Evolutionary conservation across 306 rosid genomes (phyloP).

Genomic region (Vigna angularis): DNA sequence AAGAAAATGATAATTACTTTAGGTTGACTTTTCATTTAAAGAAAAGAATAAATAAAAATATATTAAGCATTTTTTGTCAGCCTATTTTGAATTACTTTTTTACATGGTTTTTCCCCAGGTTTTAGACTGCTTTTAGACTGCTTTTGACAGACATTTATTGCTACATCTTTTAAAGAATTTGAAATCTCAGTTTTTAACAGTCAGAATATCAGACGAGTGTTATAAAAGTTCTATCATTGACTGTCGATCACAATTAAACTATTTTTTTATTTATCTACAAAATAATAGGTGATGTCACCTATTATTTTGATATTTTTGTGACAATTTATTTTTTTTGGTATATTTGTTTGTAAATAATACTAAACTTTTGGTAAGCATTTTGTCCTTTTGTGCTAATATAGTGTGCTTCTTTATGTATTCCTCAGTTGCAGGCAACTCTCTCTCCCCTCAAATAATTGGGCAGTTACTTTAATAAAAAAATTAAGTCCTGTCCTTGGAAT

Average conservation of each 20-base stretch:
- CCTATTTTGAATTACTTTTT: no score
- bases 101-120: no score
- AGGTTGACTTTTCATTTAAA: no score
- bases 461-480: not conserved
- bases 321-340: not conserved
- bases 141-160: no score
- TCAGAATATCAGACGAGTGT: not conserved
- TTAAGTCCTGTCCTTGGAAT: not conserved
- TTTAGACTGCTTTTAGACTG: no score
- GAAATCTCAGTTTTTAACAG: not conserved
- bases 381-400: not conserved
- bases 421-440: not conserved
- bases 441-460: not conserved
- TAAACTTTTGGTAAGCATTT: not conserved
- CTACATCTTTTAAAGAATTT: not conserved
- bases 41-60: no score
- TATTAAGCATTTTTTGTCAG: no score
- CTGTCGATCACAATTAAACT: not conserved
- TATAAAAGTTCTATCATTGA: not conserved
- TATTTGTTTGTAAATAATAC: not conserved
- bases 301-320: no score
- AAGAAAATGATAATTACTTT: no score
- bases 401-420: not conserved
- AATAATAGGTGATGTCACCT: not conserved
- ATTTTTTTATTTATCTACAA: not conserved